A percentile compares a stretch with the other conserved stretches of the same genome.
phyloP scores from a whole-genome alignment of 768 basidiomycete genomes.

The Russula emetica region DNA sequence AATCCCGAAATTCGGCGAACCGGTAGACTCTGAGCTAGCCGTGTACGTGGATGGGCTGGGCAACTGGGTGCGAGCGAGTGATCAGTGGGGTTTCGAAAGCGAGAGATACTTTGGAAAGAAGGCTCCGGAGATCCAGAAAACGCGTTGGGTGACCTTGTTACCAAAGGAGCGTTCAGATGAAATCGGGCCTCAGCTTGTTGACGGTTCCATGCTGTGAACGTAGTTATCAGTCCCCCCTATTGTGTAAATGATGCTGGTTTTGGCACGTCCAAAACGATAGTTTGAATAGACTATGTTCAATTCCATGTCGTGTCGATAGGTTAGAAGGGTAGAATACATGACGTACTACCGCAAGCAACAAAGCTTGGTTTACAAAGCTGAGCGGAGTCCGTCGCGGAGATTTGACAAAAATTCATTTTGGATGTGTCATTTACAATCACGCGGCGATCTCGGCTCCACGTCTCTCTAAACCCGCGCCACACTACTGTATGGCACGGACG shows the following conservation, averaged over 20 bases:
- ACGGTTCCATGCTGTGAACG: slow-evolving; percentile 19
- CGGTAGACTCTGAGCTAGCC: slow-evolving; percentile 37
- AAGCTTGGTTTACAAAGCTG: no score
- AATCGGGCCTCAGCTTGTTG: slow-evolving; percentile 25
- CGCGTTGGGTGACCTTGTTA: slow-evolving; percentile 25
- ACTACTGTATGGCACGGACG: no score
- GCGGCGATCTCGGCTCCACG: no score
- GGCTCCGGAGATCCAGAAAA: slow-evolving; percentile 25
- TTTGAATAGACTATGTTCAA: not conserved
- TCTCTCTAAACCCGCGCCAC: no score
- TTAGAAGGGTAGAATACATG: not conserved
- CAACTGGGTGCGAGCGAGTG: slow-evolving; percentile 43
- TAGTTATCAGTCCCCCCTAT: not conserved
- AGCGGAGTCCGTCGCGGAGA: no score
- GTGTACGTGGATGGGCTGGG: slow-evolving; percentile 42
- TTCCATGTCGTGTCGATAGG: not conserved
- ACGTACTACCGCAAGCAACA: not conserved
- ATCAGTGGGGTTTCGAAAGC: slow-evolving; percentile 43
- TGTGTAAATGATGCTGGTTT: not conserved
- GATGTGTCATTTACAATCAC: no score
- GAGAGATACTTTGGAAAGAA: slow-evolving; percentile 28
- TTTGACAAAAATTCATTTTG: no score
- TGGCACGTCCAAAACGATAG: not conserved
- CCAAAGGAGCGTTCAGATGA: slow-evolving; percentile 25
- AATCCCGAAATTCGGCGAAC: slow-evolving; percentile 39